Evolutionary conservation across 345 rosid species (phyloP).

Genomic region (Litchi chinensis): DNA sequence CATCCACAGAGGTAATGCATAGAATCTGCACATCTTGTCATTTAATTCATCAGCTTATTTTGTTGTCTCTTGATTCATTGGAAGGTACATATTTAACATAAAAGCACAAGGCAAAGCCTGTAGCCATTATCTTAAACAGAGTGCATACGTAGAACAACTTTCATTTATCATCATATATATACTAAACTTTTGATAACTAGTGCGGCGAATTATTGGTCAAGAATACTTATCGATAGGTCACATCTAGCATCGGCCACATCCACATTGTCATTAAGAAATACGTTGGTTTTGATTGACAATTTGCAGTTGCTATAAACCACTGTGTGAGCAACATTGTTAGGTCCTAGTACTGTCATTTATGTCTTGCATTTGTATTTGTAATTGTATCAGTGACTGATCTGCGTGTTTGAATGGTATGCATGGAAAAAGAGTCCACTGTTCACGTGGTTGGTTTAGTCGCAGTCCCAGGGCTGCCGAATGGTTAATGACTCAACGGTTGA

Average conservation of each 20-base stretch:
- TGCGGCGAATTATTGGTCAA: slow-evolving; percentile 20
- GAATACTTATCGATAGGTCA: slow-evolving; percentile 8
- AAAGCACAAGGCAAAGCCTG: slow-evolving; percentile 13
- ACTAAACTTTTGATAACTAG: slow-evolving; percentile 17
- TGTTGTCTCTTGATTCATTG: slow-evolving; percentile 27
- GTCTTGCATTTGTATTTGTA: background rate
- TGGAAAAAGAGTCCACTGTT: slow-evolving; percentile 5
- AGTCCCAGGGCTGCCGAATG: background rate
- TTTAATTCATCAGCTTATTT: slow-evolving; percentile 16
- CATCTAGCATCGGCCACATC: slow-evolving; percentile 16
- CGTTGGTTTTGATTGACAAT: slow-evolving; percentile 22
- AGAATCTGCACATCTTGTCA: slow-evolving; percentile 25
- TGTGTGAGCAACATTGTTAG: background rate
- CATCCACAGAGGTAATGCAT: slow-evolving; percentile 29
- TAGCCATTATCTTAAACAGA: slow-evolving; percentile 20
- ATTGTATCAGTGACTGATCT: slow-evolving; percentile 1
- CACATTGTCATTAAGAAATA: slow-evolving; percentile 17
- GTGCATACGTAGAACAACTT: slow-evolving; percentile 18
- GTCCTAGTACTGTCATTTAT: background rate
- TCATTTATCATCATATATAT: background rate
- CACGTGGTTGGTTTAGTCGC: background rate
- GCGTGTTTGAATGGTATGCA: background rate
- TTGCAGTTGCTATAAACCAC: slow-evolving; percentile 18
- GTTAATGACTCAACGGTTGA: background rate
- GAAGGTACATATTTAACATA: slow-evolving; percentile 30